Evolutionary conservation across 441 rosid species (phyloP).

Genomic region (Arabidopsis lyrata): DNA sequence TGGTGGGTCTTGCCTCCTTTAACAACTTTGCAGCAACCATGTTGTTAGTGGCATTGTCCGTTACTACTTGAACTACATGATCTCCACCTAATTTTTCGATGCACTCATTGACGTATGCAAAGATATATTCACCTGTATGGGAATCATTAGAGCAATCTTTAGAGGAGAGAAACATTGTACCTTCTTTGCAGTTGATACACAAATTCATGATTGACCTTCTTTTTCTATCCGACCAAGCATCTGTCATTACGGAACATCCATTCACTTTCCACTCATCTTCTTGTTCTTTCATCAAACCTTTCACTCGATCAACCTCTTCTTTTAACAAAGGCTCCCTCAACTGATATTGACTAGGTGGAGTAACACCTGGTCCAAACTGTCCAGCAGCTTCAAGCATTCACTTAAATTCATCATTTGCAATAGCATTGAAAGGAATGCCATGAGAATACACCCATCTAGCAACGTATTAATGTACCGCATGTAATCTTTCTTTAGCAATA

Average conservation of each 20-base stretch:
- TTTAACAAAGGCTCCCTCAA: conserved; percentile 6
- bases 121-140: too few species aligned
- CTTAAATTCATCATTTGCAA: conserved; percentile 3
- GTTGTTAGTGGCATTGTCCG: conserved; percentile 5
- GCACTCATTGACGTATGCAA: background rate
- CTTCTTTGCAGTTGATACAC: too few species aligned
- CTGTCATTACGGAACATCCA: too few species aligned
- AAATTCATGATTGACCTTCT: too few species aligned
- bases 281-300: background rate
- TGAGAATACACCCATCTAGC: background rate
- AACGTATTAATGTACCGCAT: background rate
- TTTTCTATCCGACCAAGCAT: too few species aligned
- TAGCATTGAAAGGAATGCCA: background rate
- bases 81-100: conserved; percentile 2
- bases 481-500: background rate
- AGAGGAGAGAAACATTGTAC: too few species aligned
- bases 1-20: background rate
- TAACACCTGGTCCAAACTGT: background rate
- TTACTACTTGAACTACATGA: conserved; percentile 8
- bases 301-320: background rate
- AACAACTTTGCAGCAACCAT: conserved; percentile 6
- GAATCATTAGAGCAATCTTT: too few species aligned
- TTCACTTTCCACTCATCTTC: too few species aligned
- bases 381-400: conserved; percentile 10
- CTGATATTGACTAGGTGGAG: conserved; percentile 9